Evolutionary conservation across 73 alveolate species (phyloP).

Genomic region (Stentor coeruleus): DNA sequence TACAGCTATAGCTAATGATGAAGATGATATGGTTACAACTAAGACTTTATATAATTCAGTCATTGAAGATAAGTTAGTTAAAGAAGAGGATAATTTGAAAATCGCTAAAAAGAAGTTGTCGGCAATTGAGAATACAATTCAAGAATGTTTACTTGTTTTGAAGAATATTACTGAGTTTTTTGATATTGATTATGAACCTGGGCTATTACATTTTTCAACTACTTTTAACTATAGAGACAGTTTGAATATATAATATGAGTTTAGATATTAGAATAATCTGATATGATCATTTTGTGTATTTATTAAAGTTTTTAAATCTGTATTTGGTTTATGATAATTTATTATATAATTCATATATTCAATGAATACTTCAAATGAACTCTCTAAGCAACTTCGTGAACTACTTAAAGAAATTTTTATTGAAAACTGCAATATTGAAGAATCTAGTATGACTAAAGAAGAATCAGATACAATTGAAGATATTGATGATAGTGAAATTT

Average conservation of each 20-base stretch:
- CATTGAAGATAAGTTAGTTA: background rate
- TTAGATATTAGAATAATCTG: no score
- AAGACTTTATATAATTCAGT: background rate
- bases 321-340: no score
- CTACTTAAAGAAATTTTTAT: background rate
- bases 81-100: background rate
- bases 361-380: no score
- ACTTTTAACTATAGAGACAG: background rate
- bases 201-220: background rate
- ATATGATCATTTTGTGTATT: no score
- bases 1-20: background rate
- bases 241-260: no score
- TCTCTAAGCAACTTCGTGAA: background rate
- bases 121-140: background rate
- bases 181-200: background rate
- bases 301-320: no score
- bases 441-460: conserved; percentile 9
- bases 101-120: background rate
- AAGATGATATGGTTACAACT: background rate
- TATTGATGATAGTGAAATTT: background rate
- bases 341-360: no score
- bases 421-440: background rate
- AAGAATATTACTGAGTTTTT: background rate
- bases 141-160: background rate
- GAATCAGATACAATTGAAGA: background rate